Percentiles rank a stretch among this genome's conserved stretches.
These are phyloP conservation scores for Globisporangium carolinianum DNA, from an alignment of 352 stramenopile species.

Conservation along the genomic window DNA sequence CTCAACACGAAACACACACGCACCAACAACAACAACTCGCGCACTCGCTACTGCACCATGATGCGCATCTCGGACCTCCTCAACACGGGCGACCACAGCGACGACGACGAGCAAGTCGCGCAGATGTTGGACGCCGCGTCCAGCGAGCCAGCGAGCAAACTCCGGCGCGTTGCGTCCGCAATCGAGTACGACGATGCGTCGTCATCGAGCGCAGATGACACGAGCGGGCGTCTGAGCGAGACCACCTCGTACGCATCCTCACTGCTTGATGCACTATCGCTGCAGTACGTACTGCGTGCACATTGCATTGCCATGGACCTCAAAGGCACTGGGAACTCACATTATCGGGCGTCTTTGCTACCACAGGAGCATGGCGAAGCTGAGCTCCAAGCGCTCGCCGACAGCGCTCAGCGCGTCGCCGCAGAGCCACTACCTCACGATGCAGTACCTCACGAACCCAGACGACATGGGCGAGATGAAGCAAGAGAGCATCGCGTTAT, in stretches of 20 bases:
- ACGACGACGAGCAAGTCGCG: constrained; percentile 15
- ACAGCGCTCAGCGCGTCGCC: constrained; percentile 10
- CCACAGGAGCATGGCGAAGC: constrained; percentile 12
- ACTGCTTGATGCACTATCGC: constrained; percentile 12
- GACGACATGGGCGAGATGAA: constrained; percentile 12
- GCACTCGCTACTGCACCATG: constrained; percentile 3
- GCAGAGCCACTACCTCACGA: constrained; percentile 8
- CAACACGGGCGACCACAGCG: constrained; percentile 13
- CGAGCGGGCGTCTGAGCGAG: constrained; percentile 4
- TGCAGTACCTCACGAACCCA: constrained; percentile 13
- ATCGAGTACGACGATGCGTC: constrained; percentile 5
- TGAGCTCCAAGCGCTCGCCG: constrained; percentile 14
- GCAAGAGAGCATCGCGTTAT: constrained; percentile 51
- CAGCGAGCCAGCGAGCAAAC: constrained; percentile 3
- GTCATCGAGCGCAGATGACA: constrained; percentile 12
- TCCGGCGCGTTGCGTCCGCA: constrained; percentile 10
- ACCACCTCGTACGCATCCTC: constrained; percentile 13
- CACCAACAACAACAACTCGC: constrained; percentile 1
- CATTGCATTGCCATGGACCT: too few relatives aligned
- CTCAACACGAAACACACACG: background rate
- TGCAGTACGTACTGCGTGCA: constrained; percentile 5
- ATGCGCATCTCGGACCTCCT: constrained; percentile 17
- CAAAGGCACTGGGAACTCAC: too few relatives aligned
- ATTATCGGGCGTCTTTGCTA: too few relatives aligned
- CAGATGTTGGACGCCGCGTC: constrained; percentile 11